Conservation (phyloP, 73 alveolate species). For the Strombidium stylifer region DNA sequence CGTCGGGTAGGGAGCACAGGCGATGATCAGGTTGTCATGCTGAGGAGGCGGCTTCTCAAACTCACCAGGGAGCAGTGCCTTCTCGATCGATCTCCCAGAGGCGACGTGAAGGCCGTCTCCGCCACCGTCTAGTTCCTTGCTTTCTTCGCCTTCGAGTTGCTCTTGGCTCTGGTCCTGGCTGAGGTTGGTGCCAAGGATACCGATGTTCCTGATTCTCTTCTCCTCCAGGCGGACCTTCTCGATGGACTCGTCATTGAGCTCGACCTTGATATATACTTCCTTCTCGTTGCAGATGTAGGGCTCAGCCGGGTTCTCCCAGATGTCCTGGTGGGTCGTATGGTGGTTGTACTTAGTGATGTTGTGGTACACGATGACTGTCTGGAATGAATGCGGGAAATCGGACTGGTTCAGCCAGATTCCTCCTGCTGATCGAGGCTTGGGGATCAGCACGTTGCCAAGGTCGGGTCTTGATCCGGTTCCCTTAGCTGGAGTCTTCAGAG, state of each 20-base stretch:
- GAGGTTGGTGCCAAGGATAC: no score
- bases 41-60: not conserved
- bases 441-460: slow-evolving; percentile 54
- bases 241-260: slow-evolving; percentile 20
- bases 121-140: no score
- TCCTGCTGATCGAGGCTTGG: slow-evolving; percentile 79
- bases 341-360: slow-evolving; percentile 59
- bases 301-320: slow-evolving; percentile 41
- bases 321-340: slow-evolving; percentile 37
- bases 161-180: no score
- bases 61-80: slow-evolving; percentile 49
- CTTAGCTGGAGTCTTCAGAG: not conserved
- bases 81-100: not conserved
- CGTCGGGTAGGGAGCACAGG: slow-evolving; percentile 48
- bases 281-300: slow-evolving; percentile 59
- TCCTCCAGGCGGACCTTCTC: not conserved
- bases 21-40: slow-evolving; percentile 11
- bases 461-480: slow-evolving; percentile 23
- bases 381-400: slow-evolving; percentile 73
- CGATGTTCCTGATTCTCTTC: no score
- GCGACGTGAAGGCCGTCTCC: not conserved
- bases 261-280: slow-evolving; percentile 35
- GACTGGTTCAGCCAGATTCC: slow-evolving; percentile 81
- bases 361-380: slow-evolving; percentile 64
- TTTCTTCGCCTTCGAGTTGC: no score